Base-by-base conservation (phyloP, 2,329 filamentous ascomycete species). In the Monilinia vaccinii-corymbosi region DNA sequence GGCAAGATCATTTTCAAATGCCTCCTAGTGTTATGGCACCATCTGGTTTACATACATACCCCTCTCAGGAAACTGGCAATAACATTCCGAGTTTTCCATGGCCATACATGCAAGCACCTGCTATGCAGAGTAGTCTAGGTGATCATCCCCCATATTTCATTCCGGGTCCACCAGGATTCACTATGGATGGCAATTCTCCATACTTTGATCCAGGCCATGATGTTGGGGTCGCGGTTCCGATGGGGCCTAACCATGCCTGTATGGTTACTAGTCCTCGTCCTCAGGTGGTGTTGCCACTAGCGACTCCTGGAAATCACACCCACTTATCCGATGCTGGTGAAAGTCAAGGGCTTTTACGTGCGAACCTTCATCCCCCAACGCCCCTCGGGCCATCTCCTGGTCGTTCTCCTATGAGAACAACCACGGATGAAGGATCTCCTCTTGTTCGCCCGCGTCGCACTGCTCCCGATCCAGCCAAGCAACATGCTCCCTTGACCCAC, bases 381-480 rank as follows among this genome's bases (percentile, higher is more conserved):
- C 38, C 23, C 0, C 47, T 36, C 6, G 4, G 31, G 5, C 10
- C 38, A n/a, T 25, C 48, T 2, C 31, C 25, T 1, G 31, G 25
- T 4, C 57, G 40, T 13, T 59, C 48, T 2, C 40, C 57, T 0
- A 38, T 46, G 21, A 49, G 48, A 44, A 59, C 57, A 1, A 53
- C 57, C 2, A 59, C 57, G 2, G 42, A 53, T 2, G 28, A 59
- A 55, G 57, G 57, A 8, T 60, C 57, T 1, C 57, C 57, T 10
- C 8, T 60, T 11, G 55, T 60, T 32, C 49, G 49, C 11, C 32
- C 40, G 28, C 49, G 40, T 14, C 49, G 57, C 11, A 16, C 25
- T 18, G 47, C 47, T 4, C 44, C 51, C 8, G 51, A 44, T 11
- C 38, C 38, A 7, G 8, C 14, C 3, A 21, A 28, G 2, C 14